Percentiles rank a stretch among this genome's conserved stretches.
phyloP scores from a whole-genome alignment of 2,329 filamentous ascomycete species.

The Diaporthe sp. region DNA sequence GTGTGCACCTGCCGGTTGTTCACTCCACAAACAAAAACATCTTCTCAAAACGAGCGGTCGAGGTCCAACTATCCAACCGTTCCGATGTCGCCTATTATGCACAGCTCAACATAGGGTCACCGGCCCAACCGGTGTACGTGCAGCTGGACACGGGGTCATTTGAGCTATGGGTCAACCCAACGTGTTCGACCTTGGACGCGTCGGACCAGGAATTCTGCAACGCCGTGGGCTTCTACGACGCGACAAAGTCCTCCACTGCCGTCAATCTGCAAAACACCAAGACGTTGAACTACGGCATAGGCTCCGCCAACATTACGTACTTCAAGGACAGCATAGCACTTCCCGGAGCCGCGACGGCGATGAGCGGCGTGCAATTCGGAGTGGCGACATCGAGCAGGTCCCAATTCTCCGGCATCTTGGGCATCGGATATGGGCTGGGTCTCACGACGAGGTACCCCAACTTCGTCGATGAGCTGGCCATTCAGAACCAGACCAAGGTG shows the following conservation, averaged over 20 bases:
- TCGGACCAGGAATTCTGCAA: constrained; percentile 61
- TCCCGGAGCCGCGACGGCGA: constrained; percentile 54
- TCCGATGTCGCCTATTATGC: constrained; percentile 67
- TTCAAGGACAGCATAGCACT: constrained; percentile 61
- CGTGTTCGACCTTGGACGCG: constrained; percentile 61
- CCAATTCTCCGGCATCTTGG: constrained; percentile 74
- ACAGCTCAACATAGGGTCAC: constrained; percentile 66
- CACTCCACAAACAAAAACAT: constrained; percentile 57
- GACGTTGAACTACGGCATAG: constrained; percentile 65
- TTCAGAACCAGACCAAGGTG: constrained; percentile 68
- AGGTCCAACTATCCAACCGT: constrained; percentile 62
- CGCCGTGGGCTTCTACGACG: constrained; percentile 60
- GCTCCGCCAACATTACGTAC: constrained; percentile 65
- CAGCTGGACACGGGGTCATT: constrained; percentile 73
- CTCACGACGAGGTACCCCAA: constrained; percentile 63
- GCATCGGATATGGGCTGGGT: constrained; percentile 76
- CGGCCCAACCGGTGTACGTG: constrained; percentile 65
- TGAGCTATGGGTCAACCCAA: constrained; percentile 74
- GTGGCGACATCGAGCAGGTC: constrained; percentile 67
- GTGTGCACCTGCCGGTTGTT: constrained; percentile 57
- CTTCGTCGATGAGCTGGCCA: constrained; percentile 64
- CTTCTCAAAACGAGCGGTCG: constrained; percentile 59
- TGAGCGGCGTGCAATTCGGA: constrained; percentile 73
- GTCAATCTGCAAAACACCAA: constrained; percentile 51
- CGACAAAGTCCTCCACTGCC: constrained; percentile 57